Evolutionary conservation across 768 basidiomycete species (phyloP), one percentile per base, ranked within the genome.

Genomic region (Hericium coralloides): DNA sequence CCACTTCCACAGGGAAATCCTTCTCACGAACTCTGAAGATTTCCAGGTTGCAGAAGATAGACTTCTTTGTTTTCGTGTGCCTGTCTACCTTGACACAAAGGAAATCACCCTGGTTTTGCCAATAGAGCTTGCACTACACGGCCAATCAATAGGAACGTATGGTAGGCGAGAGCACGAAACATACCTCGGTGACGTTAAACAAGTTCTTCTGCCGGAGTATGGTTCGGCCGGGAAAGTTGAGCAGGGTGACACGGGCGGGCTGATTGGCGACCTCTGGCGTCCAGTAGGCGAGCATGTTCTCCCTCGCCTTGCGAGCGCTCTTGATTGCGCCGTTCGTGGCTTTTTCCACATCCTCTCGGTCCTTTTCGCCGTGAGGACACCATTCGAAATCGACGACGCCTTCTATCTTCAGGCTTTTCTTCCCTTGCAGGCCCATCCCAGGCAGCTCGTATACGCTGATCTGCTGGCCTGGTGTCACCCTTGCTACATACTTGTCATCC

Each of bases 61-160:
- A 94, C 74, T 98, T 98, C 74, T 95, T 97, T 4, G 95, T 95
- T 75, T 98, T 98, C 23, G 94, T 95, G 70, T 97, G 94, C 52
- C 95, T 88, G 74, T 98, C 97, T 55, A 99, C 97, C 74, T 97
- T 98, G 71, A 98, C 95, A 66, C 97, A 98, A 15, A 99, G 82
- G 76, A 92, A 98, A 71, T 98, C 94, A 38, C 95, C 97, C 68
- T 94, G 90, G 66, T 94, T 95, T 75, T 99, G 97, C 94, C 93
- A 99, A 72, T 89, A 87, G 45, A 99, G 80, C 74, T 97, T 97
- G 70, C 95, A 98, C 95, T 98, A 66, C 10, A 64, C 45, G 38
- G 38, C 17, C 38, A 45, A 17, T 45, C 43, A n/a, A 45, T 45
- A 45, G n/a, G 8, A 45, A 20, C 17, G 5, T 45, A 49, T 4